Evolutionary conservation across 2,329 filamentous ascomycete genomes (phyloP).

Genomic region (Exophiala spinifera): DNA sequence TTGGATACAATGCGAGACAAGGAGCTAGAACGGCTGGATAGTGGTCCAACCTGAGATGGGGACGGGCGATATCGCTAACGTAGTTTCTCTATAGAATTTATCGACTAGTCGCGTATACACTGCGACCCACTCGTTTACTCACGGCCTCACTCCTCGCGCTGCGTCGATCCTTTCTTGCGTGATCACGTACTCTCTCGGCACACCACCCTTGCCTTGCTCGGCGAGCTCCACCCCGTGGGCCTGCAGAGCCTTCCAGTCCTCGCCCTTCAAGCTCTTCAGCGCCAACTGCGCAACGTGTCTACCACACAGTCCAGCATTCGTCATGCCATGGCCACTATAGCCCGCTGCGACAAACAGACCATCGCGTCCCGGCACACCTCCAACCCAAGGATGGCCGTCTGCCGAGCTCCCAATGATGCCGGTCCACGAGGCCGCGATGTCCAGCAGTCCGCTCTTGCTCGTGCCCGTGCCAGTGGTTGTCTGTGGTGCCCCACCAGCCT

Average conservation of each 20-base stretch:
- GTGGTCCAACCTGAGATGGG: no score
- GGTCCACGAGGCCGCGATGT: conserved; percentile 37
- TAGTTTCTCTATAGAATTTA: no score
- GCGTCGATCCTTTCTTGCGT: conserved; percentile 13
- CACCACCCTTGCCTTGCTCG: neutral
- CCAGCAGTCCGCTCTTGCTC: neutral
- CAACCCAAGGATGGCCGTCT: conserved; percentile 54
- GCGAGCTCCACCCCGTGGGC: neutral
- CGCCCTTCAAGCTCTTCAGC: conserved; percentile 1
- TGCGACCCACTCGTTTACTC: no score
- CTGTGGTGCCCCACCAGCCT: no score
- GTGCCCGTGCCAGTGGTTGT: no score
- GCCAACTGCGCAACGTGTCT: conserved; percentile 22
- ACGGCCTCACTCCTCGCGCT: neutral
- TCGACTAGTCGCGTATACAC: no score
- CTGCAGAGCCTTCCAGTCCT: conserved; percentile 2
- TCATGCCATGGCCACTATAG: conserved; percentile 68
- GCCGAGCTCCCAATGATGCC: conserved; percentile 53
- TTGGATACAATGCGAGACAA: conserved; percentile 4
- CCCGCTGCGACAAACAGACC: conserved; percentile 57
- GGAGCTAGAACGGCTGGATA: no score
- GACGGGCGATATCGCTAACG: no score
- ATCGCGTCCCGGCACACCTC: conserved; percentile 42
- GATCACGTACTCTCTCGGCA: conserved; percentile 9
- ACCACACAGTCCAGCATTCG: conserved; percentile 33